Conservation (phyloP, 2,329 filamentous ascomycete genomes). For the Sordariomycetes sp. region DNA sequence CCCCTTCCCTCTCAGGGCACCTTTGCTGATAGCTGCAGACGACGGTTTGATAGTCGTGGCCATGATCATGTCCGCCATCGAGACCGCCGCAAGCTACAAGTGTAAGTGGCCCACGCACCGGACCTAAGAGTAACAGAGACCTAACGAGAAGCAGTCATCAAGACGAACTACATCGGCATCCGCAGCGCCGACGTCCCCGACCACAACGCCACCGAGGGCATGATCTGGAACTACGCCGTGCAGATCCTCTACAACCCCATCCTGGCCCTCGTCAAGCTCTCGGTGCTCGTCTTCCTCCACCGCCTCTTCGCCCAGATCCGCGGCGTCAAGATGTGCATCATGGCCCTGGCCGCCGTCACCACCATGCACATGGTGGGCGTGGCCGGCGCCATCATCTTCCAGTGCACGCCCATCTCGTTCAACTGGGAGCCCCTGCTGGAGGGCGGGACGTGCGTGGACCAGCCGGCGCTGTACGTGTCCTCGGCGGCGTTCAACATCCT, state of each 20-base stretch:
- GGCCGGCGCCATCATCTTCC: constrained; percentile 25
- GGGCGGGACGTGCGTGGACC: constrained; percentile 20
- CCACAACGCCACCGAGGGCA: constrained; percentile 7
- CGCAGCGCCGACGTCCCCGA: constrained; percentile 9
- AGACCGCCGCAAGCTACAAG: constrained; percentile 10
- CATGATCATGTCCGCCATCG: constrained; percentile 9
- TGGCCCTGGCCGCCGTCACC: constrained; percentile 22
- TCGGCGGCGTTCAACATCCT: constrained; percentile 25
- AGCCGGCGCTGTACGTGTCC: constrained; percentile 18
- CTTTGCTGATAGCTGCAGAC: constrained; percentile 8
- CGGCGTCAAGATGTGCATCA: constrained; percentile 17
- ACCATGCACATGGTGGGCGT: constrained; percentile 20
- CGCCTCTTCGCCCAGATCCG: constrained; percentile 25
- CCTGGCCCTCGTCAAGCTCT: constrained; percentile 31
- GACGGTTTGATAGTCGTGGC: constrained; percentile 16
- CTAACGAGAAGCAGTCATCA: constrained; percentile 10
- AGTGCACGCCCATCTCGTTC: constrained; percentile 23
- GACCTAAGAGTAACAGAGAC: not conserved
- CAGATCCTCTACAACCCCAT: constrained; percentile 32
- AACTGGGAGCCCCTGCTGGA: constrained; percentile 17
- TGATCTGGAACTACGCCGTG: constrained; percentile 24
- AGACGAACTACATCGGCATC: constrained; percentile 19
- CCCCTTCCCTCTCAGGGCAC: not conserved
- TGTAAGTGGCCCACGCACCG: constrained; percentile 12
- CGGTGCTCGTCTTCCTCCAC: constrained; percentile 32